These are phyloP conservation scores for Saturnispora bothae DNA, from an alignment of 805 yeast species.

Conservation along the genomic window DNA sequence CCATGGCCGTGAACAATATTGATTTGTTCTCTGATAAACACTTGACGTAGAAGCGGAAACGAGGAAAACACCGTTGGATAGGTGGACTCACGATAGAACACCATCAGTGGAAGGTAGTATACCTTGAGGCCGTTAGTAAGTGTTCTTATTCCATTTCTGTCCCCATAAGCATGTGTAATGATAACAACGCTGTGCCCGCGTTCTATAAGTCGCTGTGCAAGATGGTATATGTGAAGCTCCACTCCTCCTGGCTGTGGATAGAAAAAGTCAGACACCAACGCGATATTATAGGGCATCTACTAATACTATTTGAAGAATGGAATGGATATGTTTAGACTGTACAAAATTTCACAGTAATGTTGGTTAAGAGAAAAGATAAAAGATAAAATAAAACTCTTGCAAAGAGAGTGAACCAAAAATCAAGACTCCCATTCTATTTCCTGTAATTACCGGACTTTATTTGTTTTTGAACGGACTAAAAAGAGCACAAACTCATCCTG, in stretches of 20 bases:
- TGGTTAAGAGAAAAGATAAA: too few species aligned
- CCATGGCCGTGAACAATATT: constrained; percentile 96
- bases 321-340: too few species aligned
- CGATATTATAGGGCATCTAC: constrained; percentile 4
- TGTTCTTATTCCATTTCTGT: constrained; percentile 71
- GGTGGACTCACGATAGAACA: constrained; percentile 73
- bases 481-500: too few species aligned
- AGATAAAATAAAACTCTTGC: too few species aligned
- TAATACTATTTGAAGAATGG: too few species aligned
- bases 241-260: constrained; percentile 99
- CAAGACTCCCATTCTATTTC: too few species aligned
- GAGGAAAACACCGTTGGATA: constrained; percentile 84
- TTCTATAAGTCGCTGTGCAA: constrained; percentile 70
- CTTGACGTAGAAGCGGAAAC: constrained; percentile 77
- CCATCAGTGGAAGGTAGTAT: constrained; percentile 76
- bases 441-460: too few species aligned
- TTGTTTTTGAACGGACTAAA: too few species aligned
- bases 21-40: constrained; percentile 73
- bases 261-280: constrained; percentile 88
- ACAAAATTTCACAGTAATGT: too few species aligned
- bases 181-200: constrained; percentile 80
- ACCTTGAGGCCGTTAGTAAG: constrained; percentile 88
- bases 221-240: constrained; percentile 87
- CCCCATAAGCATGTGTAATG: constrained; percentile 80
- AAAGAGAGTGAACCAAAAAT: too few species aligned